A percentile compares a stretch with the other conserved stretches of the same genome.
These are phyloP conservation scores for Penicillium griseofulvum DNA, from an alignment of 2,329 filamentous ascomycete genomes.

Conservation along the genomic window DNA sequence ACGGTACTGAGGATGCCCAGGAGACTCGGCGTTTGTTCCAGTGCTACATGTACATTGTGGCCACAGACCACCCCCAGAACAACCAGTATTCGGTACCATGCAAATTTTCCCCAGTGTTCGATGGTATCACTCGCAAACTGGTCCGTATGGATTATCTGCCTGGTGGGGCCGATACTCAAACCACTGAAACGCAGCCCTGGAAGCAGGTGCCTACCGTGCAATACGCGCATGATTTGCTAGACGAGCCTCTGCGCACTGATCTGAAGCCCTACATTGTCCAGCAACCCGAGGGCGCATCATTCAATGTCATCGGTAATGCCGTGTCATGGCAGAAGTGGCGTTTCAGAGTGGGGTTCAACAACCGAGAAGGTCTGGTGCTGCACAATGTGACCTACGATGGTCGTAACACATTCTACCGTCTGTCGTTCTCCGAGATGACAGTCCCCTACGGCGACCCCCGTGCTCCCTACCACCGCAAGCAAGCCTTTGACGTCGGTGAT, in stretches of 20 bases:
- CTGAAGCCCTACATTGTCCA: constrained; percentile 64
- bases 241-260: constrained; percentile 63
- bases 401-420: constrained; percentile 64
- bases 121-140: constrained; percentile 60
- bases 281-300: constrained; percentile 65
- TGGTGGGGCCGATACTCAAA: constrained; percentile 61
- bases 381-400: constrained; percentile 65
- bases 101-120: constrained; percentile 49
- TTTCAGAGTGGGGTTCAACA: constrained; percentile 62
- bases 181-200: constrained; percentile 57
- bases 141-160: constrained; percentile 69
- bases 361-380: constrained; percentile 64
- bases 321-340: constrained; percentile 67
- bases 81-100: constrained; percentile 39
- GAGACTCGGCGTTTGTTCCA: constrained; percentile 41
- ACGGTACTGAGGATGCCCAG: constrained; percentile 49
- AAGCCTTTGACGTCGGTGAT: constrained; percentile 69
- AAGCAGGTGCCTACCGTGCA: constrained; percentile 53
- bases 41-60: constrained; percentile 43
- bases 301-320: constrained; percentile 55
- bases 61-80: constrained; percentile 36
- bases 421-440: constrained; percentile 68
- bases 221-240: constrained; percentile 63
- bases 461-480: constrained; percentile 67
- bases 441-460: constrained; percentile 57